Evolutionary conservation across 495 filamentous ascomycete genomes (phyloP).

Genomic region (Aspergillus avenaceus): DNA sequence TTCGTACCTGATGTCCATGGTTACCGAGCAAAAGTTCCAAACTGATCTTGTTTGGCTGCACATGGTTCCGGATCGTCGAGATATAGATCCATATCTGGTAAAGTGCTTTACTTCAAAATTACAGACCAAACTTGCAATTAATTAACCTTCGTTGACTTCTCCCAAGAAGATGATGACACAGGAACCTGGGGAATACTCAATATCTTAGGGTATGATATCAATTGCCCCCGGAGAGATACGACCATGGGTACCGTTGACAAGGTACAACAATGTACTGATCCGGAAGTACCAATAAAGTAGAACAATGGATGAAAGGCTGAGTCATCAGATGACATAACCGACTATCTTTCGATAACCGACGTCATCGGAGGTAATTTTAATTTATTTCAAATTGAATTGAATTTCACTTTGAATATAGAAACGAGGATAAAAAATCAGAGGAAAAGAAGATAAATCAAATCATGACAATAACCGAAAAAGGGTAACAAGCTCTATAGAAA

Average conservation of each 20-base stretch:
- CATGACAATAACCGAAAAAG: background rate
- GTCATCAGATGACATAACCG: constrained; percentile 15
- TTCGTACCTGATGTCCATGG: background rate
- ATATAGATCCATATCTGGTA: background rate
- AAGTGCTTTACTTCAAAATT: background rate
- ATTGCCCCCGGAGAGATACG: too few species aligned
- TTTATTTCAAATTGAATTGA: background rate
- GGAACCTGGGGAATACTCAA: too few species aligned
- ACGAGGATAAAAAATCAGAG: background rate
- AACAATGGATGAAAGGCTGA: constrained; percentile 2
- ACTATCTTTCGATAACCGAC: background rate
- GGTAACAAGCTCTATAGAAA: background rate
- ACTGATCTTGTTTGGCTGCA: background rate
- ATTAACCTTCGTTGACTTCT: background rate
- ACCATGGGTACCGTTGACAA: too few species aligned
- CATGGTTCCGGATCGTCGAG: background rate
- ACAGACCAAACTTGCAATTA: background rate
- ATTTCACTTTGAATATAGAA: background rate
- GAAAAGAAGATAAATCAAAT: background rate
- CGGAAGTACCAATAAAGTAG: background rate
- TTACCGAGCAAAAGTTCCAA: background rate
- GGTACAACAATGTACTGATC: too few species aligned
- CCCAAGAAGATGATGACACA: too few species aligned
- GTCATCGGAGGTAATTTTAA: constrained; percentile 8
- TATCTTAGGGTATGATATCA: too few species aligned